Percentiles rank a stretch among this genome's conserved stretches.
These are phyloP conservation scores for Coniochaeta prunicola DNA, from an alignment of 2,329 filamentous ascomycete species.

Conservation along the genomic window DNA sequence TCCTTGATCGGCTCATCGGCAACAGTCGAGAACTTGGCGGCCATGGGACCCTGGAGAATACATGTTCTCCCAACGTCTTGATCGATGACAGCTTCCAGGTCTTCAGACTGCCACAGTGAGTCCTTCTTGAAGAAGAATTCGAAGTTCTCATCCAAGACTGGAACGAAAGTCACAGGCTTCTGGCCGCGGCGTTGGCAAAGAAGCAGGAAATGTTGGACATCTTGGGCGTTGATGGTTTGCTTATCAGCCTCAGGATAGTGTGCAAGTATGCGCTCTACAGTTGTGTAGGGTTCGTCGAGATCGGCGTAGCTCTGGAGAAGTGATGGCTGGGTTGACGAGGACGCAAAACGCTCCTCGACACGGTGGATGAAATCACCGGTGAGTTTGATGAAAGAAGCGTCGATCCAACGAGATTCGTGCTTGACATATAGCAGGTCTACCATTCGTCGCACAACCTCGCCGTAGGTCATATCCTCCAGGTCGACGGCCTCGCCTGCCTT, in stretches of 20 bases:
- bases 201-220: constrained; percentile 93
- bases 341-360: constrained; percentile 91
- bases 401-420: constrained; percentile 88
- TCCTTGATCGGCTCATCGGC: constrained; percentile 93
- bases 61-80: constrained; percentile 95
- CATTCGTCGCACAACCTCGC: constrained; percentile 78
- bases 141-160: constrained; percentile 91
- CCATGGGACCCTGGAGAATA: constrained; percentile 91
- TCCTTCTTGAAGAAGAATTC: constrained; percentile 99
- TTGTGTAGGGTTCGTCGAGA: constrained; percentile 71
- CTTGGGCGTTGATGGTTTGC: constrained; percentile 96
- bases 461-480: constrained; percentile 93
- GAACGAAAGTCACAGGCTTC: constrained; percentile 96
- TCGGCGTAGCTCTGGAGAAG: constrained; percentile 86
- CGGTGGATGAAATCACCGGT: constrained; percentile 95
- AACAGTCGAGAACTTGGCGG: constrained; percentile 80
- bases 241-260: constrained; percentile 79
- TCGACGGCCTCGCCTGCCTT: constrained; percentile 73
- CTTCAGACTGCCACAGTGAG: constrained; percentile 97
- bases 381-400: constrained; percentile 71
- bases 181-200: constrained; percentile 87
- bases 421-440: constrained; percentile 88
- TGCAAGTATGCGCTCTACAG: constrained; percentile 71
- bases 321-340: constrained; percentile 62
- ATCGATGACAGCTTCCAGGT: constrained; percentile 88